These are phyloP conservation scores for Thyridium curvatum DNA, from an alignment of 2,329 filamentous ascomycete genomes.

Conservation along the genomic window DNA sequence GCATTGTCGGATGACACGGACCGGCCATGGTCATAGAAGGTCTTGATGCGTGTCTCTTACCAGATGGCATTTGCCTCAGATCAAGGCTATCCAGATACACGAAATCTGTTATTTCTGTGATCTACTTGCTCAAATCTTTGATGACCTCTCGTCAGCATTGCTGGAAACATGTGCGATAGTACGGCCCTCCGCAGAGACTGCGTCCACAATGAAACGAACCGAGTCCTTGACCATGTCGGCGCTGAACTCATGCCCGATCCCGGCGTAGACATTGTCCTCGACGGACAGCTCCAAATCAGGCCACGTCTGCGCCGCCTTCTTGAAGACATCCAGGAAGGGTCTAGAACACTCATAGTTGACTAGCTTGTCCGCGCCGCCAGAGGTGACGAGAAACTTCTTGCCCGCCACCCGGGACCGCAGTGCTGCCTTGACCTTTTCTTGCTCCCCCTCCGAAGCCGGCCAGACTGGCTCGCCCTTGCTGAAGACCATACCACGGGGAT, in stretches of 20 bases:
- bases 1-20: slow-evolving; percentile 28
- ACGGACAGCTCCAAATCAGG: slow-evolving; percentile 49
- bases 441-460: slow-evolving; percentile 18
- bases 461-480: slow-evolving; percentile 32
- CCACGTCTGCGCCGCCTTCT: slow-evolving; percentile 44
- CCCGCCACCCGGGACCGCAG: slow-evolving; percentile 45
- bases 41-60: too few species aligned
- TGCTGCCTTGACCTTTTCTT: slow-evolving; percentile 32
- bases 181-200: slow-evolving; percentile 25
- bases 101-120: too few species aligned
- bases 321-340: slow-evolving; percentile 57
- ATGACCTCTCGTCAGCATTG: slow-evolving; percentile 13
- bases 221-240: slow-evolving; percentile 61
- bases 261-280: slow-evolving; percentile 62
- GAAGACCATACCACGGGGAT: slow-evolving; percentile 72
- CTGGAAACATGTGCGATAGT: slow-evolving; percentile 17
- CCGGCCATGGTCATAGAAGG: slow-evolving; percentile 30
- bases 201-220: slow-evolving; percentile 53
- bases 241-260: slow-evolving; percentile 64
- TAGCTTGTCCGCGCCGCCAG: slow-evolving; percentile 62
- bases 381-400: slow-evolving; percentile 60
- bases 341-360: slow-evolving; percentile 61
- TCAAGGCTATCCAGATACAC: too few species aligned
- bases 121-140: slow-evolving; percentile 18
- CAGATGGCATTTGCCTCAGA: too few species aligned